phyloP scores from a whole-genome alignment of 1,284 basidiomycete species.

The Austroboletus novae-zelandiae region DNA sequence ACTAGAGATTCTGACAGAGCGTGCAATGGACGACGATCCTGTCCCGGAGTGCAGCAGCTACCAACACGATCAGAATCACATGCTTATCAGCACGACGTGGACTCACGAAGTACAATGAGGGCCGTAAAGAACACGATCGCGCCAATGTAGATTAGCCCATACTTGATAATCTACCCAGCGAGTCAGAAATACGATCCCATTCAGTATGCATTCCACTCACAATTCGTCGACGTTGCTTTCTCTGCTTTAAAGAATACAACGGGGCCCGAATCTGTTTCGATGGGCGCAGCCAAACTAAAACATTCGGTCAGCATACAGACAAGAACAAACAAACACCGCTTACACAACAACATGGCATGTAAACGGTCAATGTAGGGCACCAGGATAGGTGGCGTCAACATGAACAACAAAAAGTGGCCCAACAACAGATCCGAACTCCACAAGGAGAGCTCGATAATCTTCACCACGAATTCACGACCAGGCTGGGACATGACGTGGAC shows the following conservation, averaged over 20 bases:
- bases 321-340: conserved; percentile 25
- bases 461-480: conserved; percentile 93
- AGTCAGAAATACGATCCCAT: neutral
- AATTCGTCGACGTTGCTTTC: conserved; percentile 88
- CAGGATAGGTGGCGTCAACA: conserved; percentile 80
- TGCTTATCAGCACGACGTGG: neutral
- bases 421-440: conserved; percentile 91
- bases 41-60: conserved; percentile 63
- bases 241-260: conserved; percentile 92
- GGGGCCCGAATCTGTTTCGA: conserved; percentile 95
- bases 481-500: conserved; percentile 88
- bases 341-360: conserved; percentile 89
- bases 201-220: conserved; percentile 42
- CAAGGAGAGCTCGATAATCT: conserved; percentile 94
- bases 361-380: conserved; percentile 86
- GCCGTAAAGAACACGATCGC: conserved; percentile 76
- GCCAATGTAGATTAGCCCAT: conserved; percentile 75
- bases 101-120: conserved; percentile 76
- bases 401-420: conserved; percentile 79
- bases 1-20: conserved; percentile 68
- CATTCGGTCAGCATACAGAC: conserved; percentile 3
- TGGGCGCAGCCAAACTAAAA: conserved; percentile 80
- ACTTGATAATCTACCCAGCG: conserved; percentile 59
- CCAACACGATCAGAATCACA: neutral
- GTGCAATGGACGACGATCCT: conserved; percentile 59